A percentile compares a stretch with the other conserved stretches of the same genome.
phyloP scores from a whole-genome alignment of 2,329 filamentous ascomycete species.

The Thermothelomyces thermophilus region DNA sequence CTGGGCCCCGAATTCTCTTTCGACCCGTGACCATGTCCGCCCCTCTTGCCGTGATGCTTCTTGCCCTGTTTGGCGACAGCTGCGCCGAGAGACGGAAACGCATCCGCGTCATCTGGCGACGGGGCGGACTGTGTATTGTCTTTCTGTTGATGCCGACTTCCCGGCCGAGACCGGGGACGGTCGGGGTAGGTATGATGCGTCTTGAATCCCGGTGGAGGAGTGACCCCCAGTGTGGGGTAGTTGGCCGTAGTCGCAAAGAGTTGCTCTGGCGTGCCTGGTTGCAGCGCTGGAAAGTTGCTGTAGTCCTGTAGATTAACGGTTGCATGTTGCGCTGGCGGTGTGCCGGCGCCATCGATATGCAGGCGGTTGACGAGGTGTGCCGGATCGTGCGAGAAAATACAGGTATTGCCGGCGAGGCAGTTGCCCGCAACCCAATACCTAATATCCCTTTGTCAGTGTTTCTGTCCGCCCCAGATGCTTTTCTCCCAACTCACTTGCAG shows the following conservation, averaged over 20 bases:
- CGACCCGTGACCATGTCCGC: constrained; percentile 65
- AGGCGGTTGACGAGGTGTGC: constrained; percentile 78
- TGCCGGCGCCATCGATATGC: constrained; percentile 61
- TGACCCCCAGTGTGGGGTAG: constrained; percentile 49
- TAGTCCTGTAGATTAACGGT: constrained; percentile 77
- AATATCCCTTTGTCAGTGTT: constrained; percentile 10
- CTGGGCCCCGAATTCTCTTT: constrained; percentile 64
- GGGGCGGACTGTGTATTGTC: constrained; percentile 61
- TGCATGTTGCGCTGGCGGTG: constrained; percentile 56
- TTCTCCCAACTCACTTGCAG: constrained; percentile 77
- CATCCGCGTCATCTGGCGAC: constrained; percentile 87
- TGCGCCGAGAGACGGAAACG: constrained; percentile 83
- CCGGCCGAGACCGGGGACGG: constrained; percentile 73
- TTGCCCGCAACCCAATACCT: constrained; percentile 96
- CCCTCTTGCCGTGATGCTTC: constrained; percentile 88
- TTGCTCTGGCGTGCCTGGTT: constrained; percentile 53
- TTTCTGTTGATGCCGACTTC: constrained; percentile 68
- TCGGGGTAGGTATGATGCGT: constrained; percentile 51
- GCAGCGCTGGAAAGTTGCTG: constrained; percentile 75
- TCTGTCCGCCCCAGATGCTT: constrained; percentile 1
- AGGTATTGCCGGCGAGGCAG: constrained; percentile 87
- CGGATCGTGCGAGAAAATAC: constrained; percentile 95
- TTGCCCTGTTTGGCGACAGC: constrained; percentile 70
- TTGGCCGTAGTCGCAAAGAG: constrained; percentile 46
- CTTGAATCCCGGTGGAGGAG: constrained; percentile 65